Evolutionary conservation across 192 early-diverging fungal genomes (phyloP).

Genomic region (Backusella macrospora): DNA sequence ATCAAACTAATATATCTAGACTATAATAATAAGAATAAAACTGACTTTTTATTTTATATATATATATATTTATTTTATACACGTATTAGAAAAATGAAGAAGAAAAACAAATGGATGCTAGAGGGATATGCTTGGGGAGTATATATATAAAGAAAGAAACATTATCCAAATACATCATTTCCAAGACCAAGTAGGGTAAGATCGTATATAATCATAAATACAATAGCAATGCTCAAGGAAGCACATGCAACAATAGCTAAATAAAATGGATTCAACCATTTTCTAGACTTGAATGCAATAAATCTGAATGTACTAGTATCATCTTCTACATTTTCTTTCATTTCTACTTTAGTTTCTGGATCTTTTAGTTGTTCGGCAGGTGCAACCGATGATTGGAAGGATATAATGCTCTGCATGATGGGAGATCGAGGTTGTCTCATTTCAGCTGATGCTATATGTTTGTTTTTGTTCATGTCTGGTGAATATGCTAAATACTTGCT

Average conservation of each 20-base stretch:
- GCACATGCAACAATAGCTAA: slow-evolving; percentile 18
- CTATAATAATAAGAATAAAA: not conserved
- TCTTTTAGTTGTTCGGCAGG: not conserved
- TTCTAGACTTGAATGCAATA: slow-evolving; percentile 19
- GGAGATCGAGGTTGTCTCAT: not conserved
- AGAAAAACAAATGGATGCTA: not conserved
- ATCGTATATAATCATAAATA: slow-evolving; percentile 56
- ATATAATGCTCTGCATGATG: slow-evolving; percentile 18
- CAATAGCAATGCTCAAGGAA: slow-evolving; percentile 41
- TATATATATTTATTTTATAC: not conserved
- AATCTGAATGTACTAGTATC: slow-evolving; percentile 14
- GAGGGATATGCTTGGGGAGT: too few relatives aligned
- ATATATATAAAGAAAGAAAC: not conserved
- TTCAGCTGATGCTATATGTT: not conserved
- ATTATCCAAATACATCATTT: slow-evolving; percentile 38
- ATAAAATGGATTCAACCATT: slow-evolving; percentile 32
- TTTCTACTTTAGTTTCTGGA: slow-evolving; percentile 3
- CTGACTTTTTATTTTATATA: not conserved
- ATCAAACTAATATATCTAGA: not conserved
- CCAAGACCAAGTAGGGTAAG: slow-evolving; percentile 52
- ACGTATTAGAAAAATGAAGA: not conserved
- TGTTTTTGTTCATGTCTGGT: not conserved
- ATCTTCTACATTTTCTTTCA: slow-evolving; percentile 19
- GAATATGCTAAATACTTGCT: not conserved
- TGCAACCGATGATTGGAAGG: slow-evolving; percentile 15